These are phyloP conservation scores for Artemisia tridentata DNA, from an alignment of 129 eudicot genomes.

Conservation along the genomic window DNA sequence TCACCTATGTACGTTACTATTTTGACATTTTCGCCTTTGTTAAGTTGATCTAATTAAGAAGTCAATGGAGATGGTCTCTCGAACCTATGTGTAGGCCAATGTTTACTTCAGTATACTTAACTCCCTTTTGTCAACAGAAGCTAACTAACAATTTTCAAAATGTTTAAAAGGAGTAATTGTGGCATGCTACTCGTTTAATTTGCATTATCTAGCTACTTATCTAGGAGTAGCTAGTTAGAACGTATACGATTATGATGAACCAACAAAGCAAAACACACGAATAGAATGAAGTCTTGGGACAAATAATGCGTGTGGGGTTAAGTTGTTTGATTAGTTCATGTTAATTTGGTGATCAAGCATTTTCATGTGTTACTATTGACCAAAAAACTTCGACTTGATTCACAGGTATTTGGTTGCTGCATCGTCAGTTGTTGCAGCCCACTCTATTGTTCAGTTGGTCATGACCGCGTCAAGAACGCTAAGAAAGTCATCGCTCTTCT, in stretches of 20 bases:
- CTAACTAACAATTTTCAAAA: too few relatives aligned
- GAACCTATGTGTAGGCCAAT: too few relatives aligned
- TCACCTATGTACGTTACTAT: too few relatives aligned
- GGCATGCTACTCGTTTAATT: slow-evolving; percentile 1
- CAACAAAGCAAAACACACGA: slow-evolving; percentile 23
- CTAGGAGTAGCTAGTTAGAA: slow-evolving; percentile 25
- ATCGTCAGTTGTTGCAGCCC: slow-evolving; percentile 60
- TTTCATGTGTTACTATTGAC: slow-evolving; percentile 21
- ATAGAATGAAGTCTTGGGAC: slow-evolving; percentile 24
- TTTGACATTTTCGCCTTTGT: too few relatives aligned
- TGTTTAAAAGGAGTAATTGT: too few relatives aligned
- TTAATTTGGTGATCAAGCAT: slow-evolving; percentile 24
- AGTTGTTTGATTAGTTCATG: slow-evolving; percentile 31
- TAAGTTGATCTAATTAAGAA: too few relatives aligned
- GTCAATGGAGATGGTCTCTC: too few relatives aligned
- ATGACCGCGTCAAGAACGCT: slow-evolving; percentile 43
- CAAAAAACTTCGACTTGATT: slow-evolving; percentile 7
- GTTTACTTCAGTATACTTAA: too few relatives aligned
- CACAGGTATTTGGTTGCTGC: slow-evolving; percentile 80
- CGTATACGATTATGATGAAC: slow-evolving; percentile 31
- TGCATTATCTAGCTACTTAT: slow-evolving; percentile 29
- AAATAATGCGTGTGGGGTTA: slow-evolving; percentile 29
- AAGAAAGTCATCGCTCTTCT: slow-evolving; percentile 40
- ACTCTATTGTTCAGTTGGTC: slow-evolving; percentile 65
- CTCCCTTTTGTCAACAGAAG: too few relatives aligned